Evolutionary conservation across 441 rosid species (phyloP).

Genomic region (Euphorbia schlechtendalii): DNA sequence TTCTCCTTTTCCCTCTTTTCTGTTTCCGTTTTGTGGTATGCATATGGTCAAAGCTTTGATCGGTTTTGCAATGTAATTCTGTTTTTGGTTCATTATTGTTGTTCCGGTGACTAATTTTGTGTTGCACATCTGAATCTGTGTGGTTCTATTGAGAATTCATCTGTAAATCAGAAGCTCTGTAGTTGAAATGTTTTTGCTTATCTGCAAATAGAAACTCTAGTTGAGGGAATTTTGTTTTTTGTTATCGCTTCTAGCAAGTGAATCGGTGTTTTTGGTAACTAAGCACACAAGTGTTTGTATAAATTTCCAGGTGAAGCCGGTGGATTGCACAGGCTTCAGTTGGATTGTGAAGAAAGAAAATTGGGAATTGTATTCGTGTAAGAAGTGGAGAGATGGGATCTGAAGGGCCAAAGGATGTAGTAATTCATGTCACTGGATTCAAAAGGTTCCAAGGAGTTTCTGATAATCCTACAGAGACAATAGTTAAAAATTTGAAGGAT

Average conservation of each 20-base stretch:
- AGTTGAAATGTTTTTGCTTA: not conserved
- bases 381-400: slow-evolving; percentile 58
- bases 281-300: too few relatives aligned
- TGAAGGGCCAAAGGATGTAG: slow-evolving; percentile 65
- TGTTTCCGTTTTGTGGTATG: not conserved
- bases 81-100: not conserved
- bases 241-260: too few relatives aligned
- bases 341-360: slow-evolving; percentile 12
- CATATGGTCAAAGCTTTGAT: not conserved
- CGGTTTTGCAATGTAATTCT: not conserved
- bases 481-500: slow-evolving; percentile 53
- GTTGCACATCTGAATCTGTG: not conserved
- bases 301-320: not conserved
- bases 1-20: not conserved
- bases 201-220: not conserved
- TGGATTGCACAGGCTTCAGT: slow-evolving; percentile 12
- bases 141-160: not conserved
- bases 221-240: not conserved
- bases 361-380: slow-evolving; percentile 32
- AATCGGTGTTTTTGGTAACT: slow-evolving; percentile 1
- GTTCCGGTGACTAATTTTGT: too few relatives aligned
- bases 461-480: slow-evolving; percentile 74
- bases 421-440: slow-evolving; percentile 72
- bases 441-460: slow-evolving; percentile 87
- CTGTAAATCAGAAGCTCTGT: not conserved